Base-by-base conservation (phyloP, 1,139 yeast species). In the Pichia sp. region DNA sequence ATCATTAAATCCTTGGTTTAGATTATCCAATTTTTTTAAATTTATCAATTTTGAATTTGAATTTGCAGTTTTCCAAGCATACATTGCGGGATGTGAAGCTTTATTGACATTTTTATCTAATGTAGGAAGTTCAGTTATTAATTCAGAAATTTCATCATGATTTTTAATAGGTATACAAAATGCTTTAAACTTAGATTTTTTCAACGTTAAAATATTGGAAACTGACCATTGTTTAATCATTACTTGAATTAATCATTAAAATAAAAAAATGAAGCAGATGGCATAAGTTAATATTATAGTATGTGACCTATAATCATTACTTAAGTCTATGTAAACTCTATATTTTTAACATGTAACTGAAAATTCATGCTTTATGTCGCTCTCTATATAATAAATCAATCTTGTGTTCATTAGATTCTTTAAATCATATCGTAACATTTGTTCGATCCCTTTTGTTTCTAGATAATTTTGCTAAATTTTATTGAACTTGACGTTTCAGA, bases 51-150 rank as follows among this genome's bases (percentile, higher is more conserved):
- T 48, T 8, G 23, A 3, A 27, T 30, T 35, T 5, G 54, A 45
- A 27, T 31, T 26, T 7, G 74, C 78, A 0, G 74, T 69, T 56
- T 82, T 67, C 87, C 87, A 83, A 0, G 89, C 90, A 47, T 71
- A 68, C 67, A 83, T 83, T 43, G 74, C 73, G 6, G 81, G 84
- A 60, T 83, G 92, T 7, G 80, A 65, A 0, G 90, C 82, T 45
- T 71, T 72, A 29, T 64, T 63, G 0, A 74, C 55, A 2, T 69
- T 61, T 43, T 71, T 71, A 50, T 76, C 75, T 9, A 68, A 58
- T 4, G 40, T 35, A 6, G 69, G 51, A 25, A 82, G 63, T 35
- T 67, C 61, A 9, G 58, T 50, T 4, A 80, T 54, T 1, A 74
- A 57, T 0, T 35, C 40, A 0, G 70, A 64, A 0, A 80, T 68